phyloP scores from a whole-genome alignment of 306 rosid species.

The Sindora glabra region DNA sequence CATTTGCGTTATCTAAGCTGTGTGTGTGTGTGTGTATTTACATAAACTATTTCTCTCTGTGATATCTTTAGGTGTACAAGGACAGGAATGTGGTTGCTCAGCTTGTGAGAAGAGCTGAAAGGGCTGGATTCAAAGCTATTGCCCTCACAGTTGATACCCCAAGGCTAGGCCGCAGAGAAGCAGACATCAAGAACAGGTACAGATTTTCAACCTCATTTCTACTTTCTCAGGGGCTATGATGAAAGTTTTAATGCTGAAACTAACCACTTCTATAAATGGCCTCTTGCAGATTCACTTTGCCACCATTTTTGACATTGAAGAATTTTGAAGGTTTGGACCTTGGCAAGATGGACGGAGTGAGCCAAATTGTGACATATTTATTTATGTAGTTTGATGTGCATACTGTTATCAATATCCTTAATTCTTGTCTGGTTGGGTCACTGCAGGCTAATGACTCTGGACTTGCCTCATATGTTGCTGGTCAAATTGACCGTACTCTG shows the following conservation, averaged over 20 bases:
- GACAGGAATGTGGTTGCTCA: constrained; percentile 84
- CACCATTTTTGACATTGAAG: constrained; percentile 80
- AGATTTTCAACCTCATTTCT: background rate
- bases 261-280: background rate
- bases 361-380: background rate
- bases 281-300: constrained; percentile 62
- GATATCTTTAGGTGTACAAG: constrained; percentile 59
- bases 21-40: too few relatives aligned
- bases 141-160: constrained; percentile 98
- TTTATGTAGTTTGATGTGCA: background rate
- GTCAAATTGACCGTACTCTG: constrained; percentile 79
- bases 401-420: background rate
- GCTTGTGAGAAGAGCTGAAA: constrained; percentile 98
- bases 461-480: constrained; percentile 80
- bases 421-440: background rate
- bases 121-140: constrained; percentile 97
- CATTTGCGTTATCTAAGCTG: too few relatives aligned
- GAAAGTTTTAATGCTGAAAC: background rate
- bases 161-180: constrained; percentile 90
- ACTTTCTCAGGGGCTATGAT: background rate
- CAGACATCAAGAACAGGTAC: constrained; percentile 96
- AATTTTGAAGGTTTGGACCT: constrained; percentile 85
- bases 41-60: background rate
- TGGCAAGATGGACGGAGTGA: constrained; percentile 75
- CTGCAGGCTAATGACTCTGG: constrained; percentile 80